Evolutionary conservation across 805 yeast genomes (phyloP), one percentile per base, ranked within the genome.

Genomic region (Yamadazyma paraphyllophila): DNA sequence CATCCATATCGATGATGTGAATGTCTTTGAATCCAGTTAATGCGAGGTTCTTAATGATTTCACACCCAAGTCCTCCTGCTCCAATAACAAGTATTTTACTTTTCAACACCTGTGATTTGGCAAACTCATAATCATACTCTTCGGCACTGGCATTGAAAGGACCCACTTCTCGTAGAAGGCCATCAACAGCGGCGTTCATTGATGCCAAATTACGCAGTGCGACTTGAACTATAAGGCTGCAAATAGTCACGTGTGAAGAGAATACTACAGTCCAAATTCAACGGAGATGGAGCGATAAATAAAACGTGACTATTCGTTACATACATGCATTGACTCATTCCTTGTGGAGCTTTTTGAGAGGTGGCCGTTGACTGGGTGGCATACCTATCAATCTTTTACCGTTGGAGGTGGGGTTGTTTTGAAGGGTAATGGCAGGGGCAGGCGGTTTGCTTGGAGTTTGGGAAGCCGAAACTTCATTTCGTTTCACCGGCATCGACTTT

Each of bases 51-150:
- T 87, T 87, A 38, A 86, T 63, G 26, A 86, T 82, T 61, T 87
- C 94, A 64, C 95, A 86, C 2, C 95, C 95, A 17, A 86, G 66
- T 0, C 95, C 95, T 0, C 95, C 95, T 1, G 92, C 92, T 1
- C 95, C 95, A 37, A 85, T 76, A 7, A 80, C 79, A 20, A 72
- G 53, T 5, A 72, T 52, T 25, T 57, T 60, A 13, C 66, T 44
- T 4, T 43, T 43, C 6, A 32, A 20, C 3, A 71, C 52, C 3
- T 67, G 59, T 1, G 47, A 14, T 3, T 46, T 35, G 6, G 72
- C 65, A 10, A 51, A 58, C 1, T 40, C 39, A 6, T 52, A 32
- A 7, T 49, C 46, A 47, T 69, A 71, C 13, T 67, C 73, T 4
- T 60, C 67, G 0, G 71, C 62, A 4, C 61, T 62, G 43, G 69